phyloP scores from a whole-genome alignment of 257 asterid species.

The Solanum tarapatanum region DNA sequence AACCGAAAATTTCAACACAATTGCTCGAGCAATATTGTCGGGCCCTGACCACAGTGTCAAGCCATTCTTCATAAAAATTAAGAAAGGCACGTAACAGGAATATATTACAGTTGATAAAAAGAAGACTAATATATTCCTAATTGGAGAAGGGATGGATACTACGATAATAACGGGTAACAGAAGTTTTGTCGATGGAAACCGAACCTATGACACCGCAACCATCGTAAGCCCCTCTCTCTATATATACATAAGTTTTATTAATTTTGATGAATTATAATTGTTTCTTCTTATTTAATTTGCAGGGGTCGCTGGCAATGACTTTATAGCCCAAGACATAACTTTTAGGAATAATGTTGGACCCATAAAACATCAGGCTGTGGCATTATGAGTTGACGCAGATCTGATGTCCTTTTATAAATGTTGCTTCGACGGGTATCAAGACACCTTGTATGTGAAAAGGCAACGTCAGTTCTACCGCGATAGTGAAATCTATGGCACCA shows the following conservation, averaged over 20 bases:
- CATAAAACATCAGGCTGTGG: not conserved
- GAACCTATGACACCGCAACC: not conserved
- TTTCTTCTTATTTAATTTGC: not conserved
- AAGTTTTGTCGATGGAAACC: not conserved
- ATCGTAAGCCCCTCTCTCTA: not conserved
- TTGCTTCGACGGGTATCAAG: conserved; percentile 6
- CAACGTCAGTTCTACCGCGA: not conserved
- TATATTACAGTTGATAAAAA: no score
- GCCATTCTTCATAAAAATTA: no score
- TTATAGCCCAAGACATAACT: not conserved
- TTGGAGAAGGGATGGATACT: no score
- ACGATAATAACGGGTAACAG: not conserved
- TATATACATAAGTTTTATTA: not conserved
- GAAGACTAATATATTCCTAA: no score
- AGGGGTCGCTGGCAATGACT: not conserved
- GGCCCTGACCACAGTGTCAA: no score
- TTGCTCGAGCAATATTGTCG: no score
- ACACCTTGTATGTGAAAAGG: not conserved
- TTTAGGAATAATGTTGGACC: conserved; percentile 8
- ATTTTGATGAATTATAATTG: not conserved
- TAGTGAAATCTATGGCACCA: not conserved
- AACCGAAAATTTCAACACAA: no score
- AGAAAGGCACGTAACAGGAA: no score
- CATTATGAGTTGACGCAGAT: not conserved
- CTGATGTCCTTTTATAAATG: not conserved